Percentiles rank a stretch among this genome's conserved stretches.
These are phyloP conservation scores for Zopfochytrium polystomum DNA, from an alignment of 371 early-diverging fungal species.

Conservation along the genomic window DNA sequence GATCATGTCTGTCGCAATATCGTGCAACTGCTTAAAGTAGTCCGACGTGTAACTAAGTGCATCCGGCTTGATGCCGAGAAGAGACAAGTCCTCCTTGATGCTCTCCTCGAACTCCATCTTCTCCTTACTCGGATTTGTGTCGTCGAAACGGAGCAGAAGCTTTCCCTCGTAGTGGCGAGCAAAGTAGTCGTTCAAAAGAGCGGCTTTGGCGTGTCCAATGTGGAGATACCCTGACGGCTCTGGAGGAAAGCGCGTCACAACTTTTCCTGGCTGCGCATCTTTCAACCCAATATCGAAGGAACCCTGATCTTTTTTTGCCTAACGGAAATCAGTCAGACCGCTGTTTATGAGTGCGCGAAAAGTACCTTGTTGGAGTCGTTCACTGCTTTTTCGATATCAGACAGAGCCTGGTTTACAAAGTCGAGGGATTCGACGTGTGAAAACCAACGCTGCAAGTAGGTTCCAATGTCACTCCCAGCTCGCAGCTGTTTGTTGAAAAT, in stretches of 20 bases:
- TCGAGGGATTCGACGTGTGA: constrained; percentile 65
- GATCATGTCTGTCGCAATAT: constrained; percentile 85
- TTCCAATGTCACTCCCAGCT: constrained; percentile 63
- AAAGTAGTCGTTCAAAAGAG: constrained; percentile 97
- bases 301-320: constrained; percentile 75
- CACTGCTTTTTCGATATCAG: constrained; percentile 52
- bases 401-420: constrained; percentile 55
- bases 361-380: too few species aligned
- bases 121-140: constrained; percentile 99
- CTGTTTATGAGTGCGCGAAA: too few species aligned
- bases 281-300: constrained; percentile 88
- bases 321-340: too few species aligned
- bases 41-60: constrained; percentile 91
- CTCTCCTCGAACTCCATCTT: constrained; percentile 91
- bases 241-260: constrained; percentile 99
- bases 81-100: constrained; percentile 87
- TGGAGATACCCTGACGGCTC: constrained; percentile 99
- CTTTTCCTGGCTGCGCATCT: constrained; percentile 72
- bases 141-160: constrained; percentile 98
- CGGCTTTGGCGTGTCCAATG: constrained; percentile 99
- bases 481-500: constrained; percentile 78
- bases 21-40: constrained; percentile 88
- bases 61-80: constrained; percentile 85
- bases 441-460: constrained; percentile 83
- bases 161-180: constrained; percentile 90